phyloP scores from a whole-genome alignment of 2,329 filamentous ascomycete genomes.

The Lasiodiplodia hormozganensis region DNA sequence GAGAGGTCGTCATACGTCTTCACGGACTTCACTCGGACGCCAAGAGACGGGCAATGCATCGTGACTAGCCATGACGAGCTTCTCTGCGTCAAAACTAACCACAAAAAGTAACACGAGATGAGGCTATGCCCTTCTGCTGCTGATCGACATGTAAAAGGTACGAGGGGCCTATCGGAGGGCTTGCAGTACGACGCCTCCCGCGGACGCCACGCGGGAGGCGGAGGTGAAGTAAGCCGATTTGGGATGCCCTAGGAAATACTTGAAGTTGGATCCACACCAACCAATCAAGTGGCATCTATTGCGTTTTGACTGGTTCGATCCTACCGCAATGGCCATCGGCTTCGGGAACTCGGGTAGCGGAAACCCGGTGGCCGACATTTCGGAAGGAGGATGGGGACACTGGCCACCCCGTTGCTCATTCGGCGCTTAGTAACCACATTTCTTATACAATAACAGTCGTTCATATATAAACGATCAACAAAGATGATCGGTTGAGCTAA shows the following conservation, averaged over 20 bases:
- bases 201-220: neutral
- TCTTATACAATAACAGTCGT: too few relatives aligned
- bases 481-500: neutral
- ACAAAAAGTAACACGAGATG: neutral
- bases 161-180: neutral
- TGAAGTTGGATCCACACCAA: neutral
- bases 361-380: neutral
- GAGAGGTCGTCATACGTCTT: too few relatives aligned
- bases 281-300: neutral
- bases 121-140: neutral
- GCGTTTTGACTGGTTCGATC: neutral
- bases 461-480: neutral
- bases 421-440: too few relatives aligned
- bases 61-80: neutral
- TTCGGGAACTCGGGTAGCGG: slow-evolving; percentile 2
- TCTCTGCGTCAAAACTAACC: neutral
- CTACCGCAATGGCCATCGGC: neutral
- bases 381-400: neutral
- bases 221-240: neutral
- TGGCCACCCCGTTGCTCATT: too few relatives aligned
- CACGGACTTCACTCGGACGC: too few relatives aligned
- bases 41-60: too few relatives aligned
- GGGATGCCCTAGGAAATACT: neutral
- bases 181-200: neutral
- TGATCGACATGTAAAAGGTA: neutral